phyloP scores from a whole-genome alignment of 2,329 filamentous ascomycete species.

The Cercospora canescens region DNA sequence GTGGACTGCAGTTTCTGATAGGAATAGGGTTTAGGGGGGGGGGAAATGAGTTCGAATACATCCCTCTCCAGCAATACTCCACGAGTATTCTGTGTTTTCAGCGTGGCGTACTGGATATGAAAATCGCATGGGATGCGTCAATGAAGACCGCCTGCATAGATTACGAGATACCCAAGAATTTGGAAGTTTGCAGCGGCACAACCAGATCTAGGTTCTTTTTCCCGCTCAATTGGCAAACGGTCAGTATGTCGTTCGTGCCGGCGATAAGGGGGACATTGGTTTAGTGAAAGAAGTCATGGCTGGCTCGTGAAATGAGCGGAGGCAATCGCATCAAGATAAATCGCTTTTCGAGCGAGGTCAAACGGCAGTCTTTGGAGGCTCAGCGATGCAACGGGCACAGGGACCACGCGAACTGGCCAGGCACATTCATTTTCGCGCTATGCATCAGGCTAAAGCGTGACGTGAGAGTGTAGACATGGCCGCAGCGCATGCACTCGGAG shows the following conservation, averaged over 20 bases:
- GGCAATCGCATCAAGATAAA: neutral
- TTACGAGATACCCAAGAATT: conserved; percentile 22
- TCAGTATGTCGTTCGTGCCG: no score
- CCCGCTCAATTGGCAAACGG: neutral
- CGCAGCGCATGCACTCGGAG: conserved; percentile 1
- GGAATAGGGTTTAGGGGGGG: neutral
- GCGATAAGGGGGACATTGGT: no score
- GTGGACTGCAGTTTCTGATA: neutral
- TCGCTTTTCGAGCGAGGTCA: neutral
- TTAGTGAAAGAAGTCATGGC: neutral
- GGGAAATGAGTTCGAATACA: neutral
- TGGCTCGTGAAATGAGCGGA: neutral
- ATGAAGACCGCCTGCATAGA: conserved; percentile 20
- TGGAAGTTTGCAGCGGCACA: neutral
- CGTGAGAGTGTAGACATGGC: conserved; percentile 4
- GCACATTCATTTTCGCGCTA: conserved; percentile 1
- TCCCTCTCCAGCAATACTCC: neutral
- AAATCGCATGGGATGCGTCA: neutral
- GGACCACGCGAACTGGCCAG: neutral
- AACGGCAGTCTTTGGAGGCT: neutral
- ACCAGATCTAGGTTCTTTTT: no score
- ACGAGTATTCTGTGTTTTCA: conserved; percentile 9
- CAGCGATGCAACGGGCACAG: neutral
- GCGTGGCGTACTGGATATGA: conserved; percentile 20
- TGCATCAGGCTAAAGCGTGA: conserved; percentile 4